Base-by-base conservation (phyloP, 148 eudicot genomes). In the Dysphania ambrosioides region DNA sequence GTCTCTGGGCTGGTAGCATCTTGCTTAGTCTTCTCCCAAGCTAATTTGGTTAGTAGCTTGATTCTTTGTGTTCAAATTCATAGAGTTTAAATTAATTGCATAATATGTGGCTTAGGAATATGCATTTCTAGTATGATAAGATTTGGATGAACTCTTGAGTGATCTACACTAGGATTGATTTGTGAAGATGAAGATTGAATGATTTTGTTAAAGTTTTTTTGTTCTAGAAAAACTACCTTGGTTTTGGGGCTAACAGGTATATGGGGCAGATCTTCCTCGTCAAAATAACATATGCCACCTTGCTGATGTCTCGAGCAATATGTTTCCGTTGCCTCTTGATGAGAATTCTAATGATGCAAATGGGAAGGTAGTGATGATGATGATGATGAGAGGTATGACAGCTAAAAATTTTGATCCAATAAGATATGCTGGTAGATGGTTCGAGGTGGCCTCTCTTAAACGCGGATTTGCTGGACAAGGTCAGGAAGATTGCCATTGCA, bases 401-500 rank as follows among this genome's bases (percentile, higher is more conserved):
- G 79, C 93, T 71, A 91, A 89, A 70, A 60, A 86, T 74, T 94
- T 94, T 40, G 96, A 94, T 80, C 98, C 98, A 16, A 77, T 83
- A 61, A 85, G 96, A 82, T 94, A 94, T 79, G 76, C 98, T 83
- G 98, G 98, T 31, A 88, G 98, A 84, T 94, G 98, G 98, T 94
- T 88, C 65, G 98, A 94, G 88, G 98, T 94, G 6, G 98, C 98
- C 66, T 94, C 98, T 23, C 96, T 92, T 61, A 94, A 94, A 78
- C 84, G 93, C 32, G 98, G 97, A 7, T 94, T 94, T 84, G 97
- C 98, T 61, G 98, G 98, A 56, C 86, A 81, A 84, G 98, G 98
- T 69, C 96, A 94, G 82, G 98, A 83, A 84, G 98, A 94, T 84
- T 94, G 98, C 82, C 98, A 94, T 78, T 94, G 98, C 87, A 94